Percentiles rank a stretch among this genome's conserved stretches.
Evolutionary conservation across 1,284 basidiomycete genomes (phyloP).

Genomic region (Pholiota adiposa): DNA sequence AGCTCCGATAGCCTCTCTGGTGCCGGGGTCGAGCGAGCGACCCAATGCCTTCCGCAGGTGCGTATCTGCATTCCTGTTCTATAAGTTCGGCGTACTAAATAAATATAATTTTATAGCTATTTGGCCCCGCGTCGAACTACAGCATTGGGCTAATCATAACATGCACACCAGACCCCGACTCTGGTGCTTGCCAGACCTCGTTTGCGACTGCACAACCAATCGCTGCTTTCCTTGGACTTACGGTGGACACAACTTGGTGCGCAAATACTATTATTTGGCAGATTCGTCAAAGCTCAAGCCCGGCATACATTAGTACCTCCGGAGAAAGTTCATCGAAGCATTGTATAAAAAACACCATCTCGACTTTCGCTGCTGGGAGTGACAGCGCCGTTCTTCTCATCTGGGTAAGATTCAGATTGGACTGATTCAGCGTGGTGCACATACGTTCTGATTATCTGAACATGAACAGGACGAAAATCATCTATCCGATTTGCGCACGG

Average conservation of each 20-base stretch:
- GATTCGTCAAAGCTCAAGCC: not conserved
- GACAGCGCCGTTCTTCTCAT: constrained; percentile 10
- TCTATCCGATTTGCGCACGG: constrained; percentile 6
- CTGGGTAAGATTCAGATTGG: constrained; percentile 10
- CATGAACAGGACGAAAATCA: constrained; percentile 9
- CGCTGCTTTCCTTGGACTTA: constrained; percentile 9
- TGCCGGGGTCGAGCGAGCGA: constrained; percentile 7
- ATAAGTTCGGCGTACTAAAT: no score
- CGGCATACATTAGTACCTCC: not conserved
- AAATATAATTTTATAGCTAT: constrained; percentile 11
- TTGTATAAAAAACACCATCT: constrained; percentile 13
- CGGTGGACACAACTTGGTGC: constrained; percentile 15
- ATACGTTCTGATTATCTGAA: not conserved
- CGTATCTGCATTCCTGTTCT: no score
- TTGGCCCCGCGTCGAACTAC: not conserved
- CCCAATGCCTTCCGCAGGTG: constrained; percentile 12
- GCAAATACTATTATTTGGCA: not conserved
- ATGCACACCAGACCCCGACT: constrained; percentile 3
- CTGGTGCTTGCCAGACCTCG: constrained; percentile 8
- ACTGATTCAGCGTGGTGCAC: not conserved
- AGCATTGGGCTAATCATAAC: constrained; percentile 17
- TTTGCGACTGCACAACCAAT: constrained; percentile 10
- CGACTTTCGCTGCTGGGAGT: constrained; percentile 12
- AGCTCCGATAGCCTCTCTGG: constrained; percentile 1
- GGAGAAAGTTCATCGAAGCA: not conserved